A percentile compares a stretch with the other conserved stretches of the same genome.
phyloP scores from a whole-genome alignment of 164 flowering plant species.

The Umbellularia californica region DNA sequence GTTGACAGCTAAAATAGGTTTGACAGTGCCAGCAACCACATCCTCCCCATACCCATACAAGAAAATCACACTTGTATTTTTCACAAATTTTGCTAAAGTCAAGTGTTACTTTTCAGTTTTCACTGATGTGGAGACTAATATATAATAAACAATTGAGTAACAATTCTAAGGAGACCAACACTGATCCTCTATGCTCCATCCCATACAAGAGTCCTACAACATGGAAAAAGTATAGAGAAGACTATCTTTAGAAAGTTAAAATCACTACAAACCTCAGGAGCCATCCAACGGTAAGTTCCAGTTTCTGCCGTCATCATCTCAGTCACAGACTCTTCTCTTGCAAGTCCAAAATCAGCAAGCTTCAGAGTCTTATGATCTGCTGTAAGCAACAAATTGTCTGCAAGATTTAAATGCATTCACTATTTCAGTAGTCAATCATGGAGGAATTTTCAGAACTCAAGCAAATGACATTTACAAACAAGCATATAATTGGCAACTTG shows the following conservation, averaged over 20 bases:
- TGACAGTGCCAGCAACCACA: no score
- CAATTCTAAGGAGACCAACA: background rate
- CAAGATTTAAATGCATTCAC: slow-evolving; percentile 10
- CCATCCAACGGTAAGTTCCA: slow-evolving; percentile 99
- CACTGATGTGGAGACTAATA: no score
- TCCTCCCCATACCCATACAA: no score
- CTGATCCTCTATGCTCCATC: background rate
- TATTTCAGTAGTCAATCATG: background rate
- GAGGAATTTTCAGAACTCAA: background rate
- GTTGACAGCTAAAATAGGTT: background rate
- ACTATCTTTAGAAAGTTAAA: background rate
- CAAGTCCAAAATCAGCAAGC: slow-evolving; percentile 97
- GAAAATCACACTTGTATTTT: no score
- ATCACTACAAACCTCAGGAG: slow-evolving; percentile 72
- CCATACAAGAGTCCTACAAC: background rate
- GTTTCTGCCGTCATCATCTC: slow-evolving; percentile 99
- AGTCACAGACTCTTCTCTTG: slow-evolving; percentile 90
- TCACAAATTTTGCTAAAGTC: no score
- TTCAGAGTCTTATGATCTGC: slow-evolving; percentile 78
- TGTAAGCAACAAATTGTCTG: slow-evolving; percentile 92
- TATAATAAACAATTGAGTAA: no score
- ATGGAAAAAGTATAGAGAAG: background rate
- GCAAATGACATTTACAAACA: background rate
- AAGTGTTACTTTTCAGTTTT: no score
- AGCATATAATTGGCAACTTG: background rate